Evolutionary conservation across 108 stramenopile genomes (phyloP).

Genomic region (Cyclostephanos tholiformis): DNA sequence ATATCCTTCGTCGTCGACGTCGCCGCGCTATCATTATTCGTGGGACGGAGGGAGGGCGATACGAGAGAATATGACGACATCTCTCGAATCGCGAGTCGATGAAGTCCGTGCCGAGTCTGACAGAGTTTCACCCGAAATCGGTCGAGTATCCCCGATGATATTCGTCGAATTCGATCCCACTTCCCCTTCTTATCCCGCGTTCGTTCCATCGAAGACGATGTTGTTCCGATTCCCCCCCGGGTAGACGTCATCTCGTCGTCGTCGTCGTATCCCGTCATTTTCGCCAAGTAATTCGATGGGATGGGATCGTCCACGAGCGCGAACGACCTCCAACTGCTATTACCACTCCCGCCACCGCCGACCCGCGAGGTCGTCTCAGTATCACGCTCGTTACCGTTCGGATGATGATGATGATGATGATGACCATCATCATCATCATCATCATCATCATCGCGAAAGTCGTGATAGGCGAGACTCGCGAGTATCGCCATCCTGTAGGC

Average conservation of each 20-base stretch:
- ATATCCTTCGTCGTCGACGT: neutral
- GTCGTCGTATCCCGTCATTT: neutral
- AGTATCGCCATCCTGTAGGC: conserved; percentile 57
- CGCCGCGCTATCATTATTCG: neutral
- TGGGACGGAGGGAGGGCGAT: neutral
- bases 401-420: too few species aligned
- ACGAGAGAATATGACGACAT: neutral
- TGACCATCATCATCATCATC: conserved; percentile 8
- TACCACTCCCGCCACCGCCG: neutral
- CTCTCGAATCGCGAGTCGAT: neutral
- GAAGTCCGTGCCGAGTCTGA: neutral
- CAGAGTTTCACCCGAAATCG: conserved; percentile 11
- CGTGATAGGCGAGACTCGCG: conserved; percentile 48
- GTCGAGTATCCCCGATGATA: neutral
- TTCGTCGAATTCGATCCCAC: neutral
- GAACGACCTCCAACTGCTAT: neutral
- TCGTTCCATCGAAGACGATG: too few species aligned
- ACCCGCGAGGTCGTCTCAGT: too few species aligned
- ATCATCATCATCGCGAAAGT: conserved; percentile 40
- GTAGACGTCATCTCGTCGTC: neutral
- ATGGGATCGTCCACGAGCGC: conserved; percentile 12
- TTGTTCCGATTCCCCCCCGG: too few species aligned
- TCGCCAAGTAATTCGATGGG: conserved; percentile 1
- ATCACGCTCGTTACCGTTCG: too few species aligned
- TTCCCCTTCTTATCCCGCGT: neutral